Percentiles rank a stretch among this genome's conserved stretches.
These are phyloP conservation scores for Xylaria polymorpha DNA, from an alignment of 2,329 filamentous ascomycete genomes.

Conservation along the genomic window DNA sequence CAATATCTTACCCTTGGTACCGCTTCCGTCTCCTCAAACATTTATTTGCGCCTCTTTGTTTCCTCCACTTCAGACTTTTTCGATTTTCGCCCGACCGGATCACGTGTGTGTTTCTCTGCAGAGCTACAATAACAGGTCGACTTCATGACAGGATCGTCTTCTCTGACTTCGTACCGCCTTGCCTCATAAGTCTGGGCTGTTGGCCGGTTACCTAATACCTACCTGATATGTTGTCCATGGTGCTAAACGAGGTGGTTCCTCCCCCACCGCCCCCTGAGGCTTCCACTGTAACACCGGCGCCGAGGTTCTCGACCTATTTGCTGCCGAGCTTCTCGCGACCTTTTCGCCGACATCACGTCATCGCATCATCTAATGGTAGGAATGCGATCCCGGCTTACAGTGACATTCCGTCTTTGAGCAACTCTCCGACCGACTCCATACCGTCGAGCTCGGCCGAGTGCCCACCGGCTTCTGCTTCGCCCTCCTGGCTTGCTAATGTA, in stretches of 20 bases:
- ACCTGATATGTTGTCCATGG: slow-evolving; percentile 44
- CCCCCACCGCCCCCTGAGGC: slow-evolving; percentile 19
- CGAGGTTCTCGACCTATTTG: slow-evolving; percentile 63
- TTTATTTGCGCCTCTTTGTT: slow-evolving; percentile 5
- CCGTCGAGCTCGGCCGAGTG: slow-evolving; percentile 44
- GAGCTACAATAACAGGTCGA: neutral
- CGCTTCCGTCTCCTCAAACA: slow-evolving; percentile 2
- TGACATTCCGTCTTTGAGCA: slow-evolving; percentile 51
- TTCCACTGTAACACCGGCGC: slow-evolving; percentile 41
- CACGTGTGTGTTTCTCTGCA: slow-evolving; percentile 4
- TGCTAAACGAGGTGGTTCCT: slow-evolving; percentile 43
- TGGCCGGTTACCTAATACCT: neutral
- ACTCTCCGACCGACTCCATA: slow-evolving; percentile 53
- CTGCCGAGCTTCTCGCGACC: slow-evolving; percentile 63
- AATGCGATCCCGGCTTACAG: slow-evolving; percentile 41
- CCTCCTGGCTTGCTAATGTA: slow-evolving; percentile 42
- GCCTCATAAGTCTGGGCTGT: neutral
- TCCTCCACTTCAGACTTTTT: neutral
- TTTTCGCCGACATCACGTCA: slow-evolving; percentile 57
- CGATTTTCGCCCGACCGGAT: neutral
- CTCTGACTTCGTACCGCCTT: neutral
- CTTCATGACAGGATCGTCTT: neutral
- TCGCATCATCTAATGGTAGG: slow-evolving; percentile 49
- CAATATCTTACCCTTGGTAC: neutral
- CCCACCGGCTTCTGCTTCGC: slow-evolving; percentile 44